These are phyloP conservation scores for Erysimum pusillum DNA, from an alignment of 441 rosid species.

Conservation along the genomic window DNA sequence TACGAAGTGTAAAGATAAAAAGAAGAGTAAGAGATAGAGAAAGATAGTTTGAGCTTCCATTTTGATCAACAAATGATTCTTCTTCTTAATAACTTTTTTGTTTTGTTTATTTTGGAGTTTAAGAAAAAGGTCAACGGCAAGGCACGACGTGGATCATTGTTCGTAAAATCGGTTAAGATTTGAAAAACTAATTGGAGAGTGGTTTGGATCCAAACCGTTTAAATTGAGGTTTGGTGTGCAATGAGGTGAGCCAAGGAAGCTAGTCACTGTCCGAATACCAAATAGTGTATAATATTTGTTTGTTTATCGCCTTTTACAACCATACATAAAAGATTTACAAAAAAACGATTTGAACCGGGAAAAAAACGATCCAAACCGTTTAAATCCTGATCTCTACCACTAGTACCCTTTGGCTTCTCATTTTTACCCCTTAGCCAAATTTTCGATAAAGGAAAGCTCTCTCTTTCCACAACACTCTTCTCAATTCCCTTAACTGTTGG, in stretches of 20 bases:
- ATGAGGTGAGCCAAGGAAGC: too few species aligned
- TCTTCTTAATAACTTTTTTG: neutral
- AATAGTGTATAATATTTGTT: too few species aligned
- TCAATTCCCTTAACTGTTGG: constrained; percentile 66
- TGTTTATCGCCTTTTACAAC: too few species aligned
- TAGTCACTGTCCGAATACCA: too few species aligned
- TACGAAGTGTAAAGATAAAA: constrained; percentile 31
- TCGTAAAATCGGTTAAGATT: too few species aligned
- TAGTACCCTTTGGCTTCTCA: constrained; percentile 51
- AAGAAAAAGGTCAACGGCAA: neutral
- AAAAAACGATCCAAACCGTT: too few species aligned
- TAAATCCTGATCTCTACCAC: constrained; percentile 28
- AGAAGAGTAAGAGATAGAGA: constrained; percentile 26
- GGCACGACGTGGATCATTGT: neutral
- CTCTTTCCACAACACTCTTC: constrained; percentile 56
- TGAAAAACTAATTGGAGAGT: too few species aligned
- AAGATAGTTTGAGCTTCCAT: constrained; percentile 20
- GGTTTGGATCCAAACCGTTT: too few species aligned
- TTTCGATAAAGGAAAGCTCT: constrained; percentile 88
- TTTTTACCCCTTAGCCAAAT: constrained; percentile 76
- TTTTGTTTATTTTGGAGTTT: neutral
- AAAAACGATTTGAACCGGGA: too few species aligned
- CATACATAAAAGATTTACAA: too few species aligned
- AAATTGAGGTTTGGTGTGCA: too few species aligned
- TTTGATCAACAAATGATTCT: constrained; percentile 1